Conservation (phyloP, 805 yeast genomes). For the Saccharomycopsis lassenensis region DNA sequence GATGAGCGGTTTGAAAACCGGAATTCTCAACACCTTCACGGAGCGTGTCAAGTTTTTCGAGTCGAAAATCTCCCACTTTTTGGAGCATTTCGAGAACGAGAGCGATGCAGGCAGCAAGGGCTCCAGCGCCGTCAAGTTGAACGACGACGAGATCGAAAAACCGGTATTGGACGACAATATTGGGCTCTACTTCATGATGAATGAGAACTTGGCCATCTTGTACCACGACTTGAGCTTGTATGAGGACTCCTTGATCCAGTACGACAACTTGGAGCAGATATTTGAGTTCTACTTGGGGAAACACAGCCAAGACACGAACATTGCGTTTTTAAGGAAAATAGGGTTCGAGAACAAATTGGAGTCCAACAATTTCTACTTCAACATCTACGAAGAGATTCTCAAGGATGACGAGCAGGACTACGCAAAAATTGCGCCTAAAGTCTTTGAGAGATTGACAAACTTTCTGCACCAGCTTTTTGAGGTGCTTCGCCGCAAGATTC, state of each 20-base stretch:
- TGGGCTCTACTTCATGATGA: conserved; percentile 32
- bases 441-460: conserved; percentile 10
- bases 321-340: conserved; percentile 9
- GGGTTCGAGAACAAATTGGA: conserved; percentile 14
- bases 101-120: too few relatives aligned
- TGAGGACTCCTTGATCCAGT: conserved; percentile 49
- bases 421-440: conserved; percentile 12
- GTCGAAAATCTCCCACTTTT: conserved; percentile 28
- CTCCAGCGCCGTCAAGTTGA: background rate
- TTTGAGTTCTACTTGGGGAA: conserved; percentile 21
- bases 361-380: conserved; percentile 15
- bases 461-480: conserved; percentile 14
- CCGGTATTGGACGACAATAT: conserved; percentile 25
- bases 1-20: conserved; percentile 33
- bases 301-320: conserved; percentile 2
- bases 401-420: conserved; percentile 3
- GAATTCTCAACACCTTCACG: conserved; percentile 43
- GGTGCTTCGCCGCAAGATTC: conserved; percentile 7
- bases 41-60: conserved; percentile 33
- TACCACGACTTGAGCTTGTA: conserved; percentile 44
- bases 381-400: conserved; percentile 9
- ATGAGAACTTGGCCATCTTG: conserved; percentile 41
- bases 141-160: background rate
- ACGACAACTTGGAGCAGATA: conserved; percentile 32
- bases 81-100: conserved; percentile 5